Conservation (phyloP, 495 filamentous ascomycete genomes). For the Achaetomiella virescens region DNA sequence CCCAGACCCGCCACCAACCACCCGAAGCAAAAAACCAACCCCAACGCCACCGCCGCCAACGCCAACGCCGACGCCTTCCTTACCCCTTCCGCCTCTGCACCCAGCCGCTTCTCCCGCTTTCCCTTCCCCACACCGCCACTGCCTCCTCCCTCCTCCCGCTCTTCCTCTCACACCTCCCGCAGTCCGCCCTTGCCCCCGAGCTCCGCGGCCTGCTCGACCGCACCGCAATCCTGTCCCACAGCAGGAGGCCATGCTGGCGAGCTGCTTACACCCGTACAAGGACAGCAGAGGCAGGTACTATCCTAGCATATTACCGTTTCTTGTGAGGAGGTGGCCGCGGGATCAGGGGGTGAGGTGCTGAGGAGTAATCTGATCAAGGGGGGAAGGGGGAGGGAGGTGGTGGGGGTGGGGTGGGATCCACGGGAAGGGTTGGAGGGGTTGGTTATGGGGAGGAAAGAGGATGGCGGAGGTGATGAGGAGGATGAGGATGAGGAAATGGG, state of each 20-base stretch:
- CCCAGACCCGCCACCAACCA: not conserved
- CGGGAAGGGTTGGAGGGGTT: conserved; percentile 9
- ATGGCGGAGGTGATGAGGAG: conserved; percentile 15
- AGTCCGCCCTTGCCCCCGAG: conserved; percentile 54
- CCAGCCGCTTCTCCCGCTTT: conserved; percentile 30
- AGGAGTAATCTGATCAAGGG: conserved; percentile 42
- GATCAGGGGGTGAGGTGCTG: conserved; percentile 64
- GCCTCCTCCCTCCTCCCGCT: conserved; percentile 56
- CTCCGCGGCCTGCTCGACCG: conserved; percentile 68
- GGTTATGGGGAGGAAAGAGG: not conserved
- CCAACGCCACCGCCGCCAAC: conserved; percentile 28
- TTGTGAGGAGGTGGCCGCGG: conserved; percentile 53
- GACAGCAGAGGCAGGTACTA: conserved; percentile 51
- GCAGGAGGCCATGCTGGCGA: conserved; percentile 68
- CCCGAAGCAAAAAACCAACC: conserved; percentile 19
- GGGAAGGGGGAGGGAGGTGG: conserved; percentile 22
- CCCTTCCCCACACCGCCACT: conserved; percentile 30
- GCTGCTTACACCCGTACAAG: conserved; percentile 67
- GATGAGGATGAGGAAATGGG: not conserved
- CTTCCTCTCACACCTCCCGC: conserved; percentile 54
- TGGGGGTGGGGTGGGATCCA: conserved; percentile 36
- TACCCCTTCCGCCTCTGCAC: conserved; percentile 36
- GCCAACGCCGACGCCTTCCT: conserved; percentile 39
- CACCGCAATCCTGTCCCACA: conserved; percentile 61
- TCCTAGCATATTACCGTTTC: conserved; percentile 70